These are phyloP conservation scores for Aspergillus puulaauensis DNA, from an alignment of 2,329 filamentous ascomycete genomes.

Conservation along the genomic window DNA sequence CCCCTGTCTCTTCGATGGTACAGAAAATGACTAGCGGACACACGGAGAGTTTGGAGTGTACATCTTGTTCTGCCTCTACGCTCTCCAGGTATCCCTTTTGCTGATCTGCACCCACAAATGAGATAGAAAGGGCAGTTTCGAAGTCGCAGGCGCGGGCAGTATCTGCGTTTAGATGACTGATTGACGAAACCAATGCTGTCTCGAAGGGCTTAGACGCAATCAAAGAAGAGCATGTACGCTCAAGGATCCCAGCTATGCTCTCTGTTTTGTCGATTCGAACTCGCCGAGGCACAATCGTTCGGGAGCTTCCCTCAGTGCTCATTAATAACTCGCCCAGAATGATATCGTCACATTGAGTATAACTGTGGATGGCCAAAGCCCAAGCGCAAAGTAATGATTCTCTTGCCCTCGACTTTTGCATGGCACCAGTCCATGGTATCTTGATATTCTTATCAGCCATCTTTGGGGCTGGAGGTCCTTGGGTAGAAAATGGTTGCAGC, in stretches of 20 bases:
- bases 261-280: conserved; percentile 31
- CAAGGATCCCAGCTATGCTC: conserved; percentile 49
- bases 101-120: background rate
- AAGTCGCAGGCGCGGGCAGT: conserved; percentile 41
- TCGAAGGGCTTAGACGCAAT: conserved; percentile 60
- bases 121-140: conserved; percentile 40
- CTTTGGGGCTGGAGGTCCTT: conserved; percentile 10
- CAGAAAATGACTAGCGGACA: conserved; percentile 15
- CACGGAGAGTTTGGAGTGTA: background rate
- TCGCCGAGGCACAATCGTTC: conserved; percentile 44
- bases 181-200: conserved; percentile 49
- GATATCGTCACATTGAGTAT: conserved; percentile 40
- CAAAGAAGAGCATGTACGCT: conserved; percentile 53
- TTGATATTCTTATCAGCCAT: conserved; percentile 3
- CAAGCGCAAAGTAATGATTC: conserved; percentile 43
- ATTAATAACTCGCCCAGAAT: conserved; percentile 45
- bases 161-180: conserved; percentile 53
- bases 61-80: background rate
- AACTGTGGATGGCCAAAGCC: conserved; percentile 38
- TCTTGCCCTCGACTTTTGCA: background rate
- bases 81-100: background rate
- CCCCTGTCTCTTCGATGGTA: background rate
- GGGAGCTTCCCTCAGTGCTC: conserved; percentile 36
- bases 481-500: conserved; percentile 11
- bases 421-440: conserved; percentile 13